phyloP scores from a whole-genome alignment of 225 moss, liverwort and hornwort genomes.

The Polytrichum formosum region DNA sequence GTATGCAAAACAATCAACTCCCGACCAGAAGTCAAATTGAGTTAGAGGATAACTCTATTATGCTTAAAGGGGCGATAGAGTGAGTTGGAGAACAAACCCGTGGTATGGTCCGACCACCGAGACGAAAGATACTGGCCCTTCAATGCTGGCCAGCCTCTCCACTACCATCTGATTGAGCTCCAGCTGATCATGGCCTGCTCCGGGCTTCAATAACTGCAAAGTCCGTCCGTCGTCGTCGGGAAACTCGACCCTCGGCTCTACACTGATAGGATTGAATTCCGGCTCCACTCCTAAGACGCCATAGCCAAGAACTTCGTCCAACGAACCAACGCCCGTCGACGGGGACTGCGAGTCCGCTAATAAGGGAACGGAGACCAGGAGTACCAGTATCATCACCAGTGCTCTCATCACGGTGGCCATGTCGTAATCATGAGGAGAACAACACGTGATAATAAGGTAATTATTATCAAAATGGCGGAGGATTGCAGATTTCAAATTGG shows the following conservation, averaged over 20 bases:
- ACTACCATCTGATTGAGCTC: conserved; percentile 80
- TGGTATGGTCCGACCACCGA: conserved; percentile 93
- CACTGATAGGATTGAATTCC: conserved; percentile 24
- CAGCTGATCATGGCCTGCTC: conserved; percentile 76
- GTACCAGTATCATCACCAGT: conserved; percentile 20
- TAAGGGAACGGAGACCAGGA: conserved; percentile 23
- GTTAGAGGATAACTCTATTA: too few relatives aligned
- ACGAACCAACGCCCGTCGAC: neutral
- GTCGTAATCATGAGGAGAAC: conserved; percentile 24
- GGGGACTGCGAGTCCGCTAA: conserved; percentile 21
- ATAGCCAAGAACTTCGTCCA: conserved; percentile 19
- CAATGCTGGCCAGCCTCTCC: conserved; percentile 66
- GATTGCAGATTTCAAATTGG: neutral
- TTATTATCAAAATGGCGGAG: neutral
- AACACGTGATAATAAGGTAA: neutral
- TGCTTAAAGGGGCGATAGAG: too few relatives aligned
- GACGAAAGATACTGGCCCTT: conserved; percentile 70
- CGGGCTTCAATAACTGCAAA: conserved; percentile 80
- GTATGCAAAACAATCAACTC: too few relatives aligned
- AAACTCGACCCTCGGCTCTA: conserved; percentile 42
- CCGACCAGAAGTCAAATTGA: too few relatives aligned
- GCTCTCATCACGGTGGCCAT: conserved; percentile 33
- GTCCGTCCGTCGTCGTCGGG: conserved; percentile 47
- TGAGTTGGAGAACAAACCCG: conserved; percentile 34
- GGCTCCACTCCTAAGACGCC: conserved; percentile 34